These are phyloP conservation scores for Lignosus rhinocerotis DNA, from an alignment of 1,284 basidiomycete genomes.

Conservation along the genomic window DNA sequence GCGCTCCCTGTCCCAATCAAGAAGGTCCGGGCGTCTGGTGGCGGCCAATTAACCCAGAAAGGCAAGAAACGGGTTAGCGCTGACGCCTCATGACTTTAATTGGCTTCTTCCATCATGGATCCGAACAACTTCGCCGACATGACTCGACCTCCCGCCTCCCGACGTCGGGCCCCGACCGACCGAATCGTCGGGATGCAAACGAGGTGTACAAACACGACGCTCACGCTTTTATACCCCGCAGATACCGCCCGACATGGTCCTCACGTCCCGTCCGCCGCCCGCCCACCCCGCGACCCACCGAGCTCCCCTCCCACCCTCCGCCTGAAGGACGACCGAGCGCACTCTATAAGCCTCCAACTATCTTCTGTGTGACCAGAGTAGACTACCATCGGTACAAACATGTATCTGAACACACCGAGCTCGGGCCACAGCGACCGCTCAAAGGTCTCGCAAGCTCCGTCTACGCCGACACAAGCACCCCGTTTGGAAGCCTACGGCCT, in stretches of 20 bases:
- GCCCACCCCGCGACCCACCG: conserved; percentile 13
- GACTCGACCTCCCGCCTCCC: conserved; percentile 24
- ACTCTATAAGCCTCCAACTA: neutral
- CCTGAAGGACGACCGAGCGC: neutral
- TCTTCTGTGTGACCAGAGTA: neutral
- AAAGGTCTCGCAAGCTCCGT: conserved; percentile 8
- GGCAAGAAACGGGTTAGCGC: conserved; percentile 15
- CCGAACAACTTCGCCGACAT: conserved; percentile 10
- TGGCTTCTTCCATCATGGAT: conserved; percentile 19
- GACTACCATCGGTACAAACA: neutral
- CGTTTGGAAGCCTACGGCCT: conserved; percentile 11
- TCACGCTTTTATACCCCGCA: conserved; percentile 15
- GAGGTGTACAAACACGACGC: conserved; percentile 8
- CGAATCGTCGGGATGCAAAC: conserved; percentile 14
- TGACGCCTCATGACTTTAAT: neutral
- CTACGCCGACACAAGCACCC: conserved; percentile 18
- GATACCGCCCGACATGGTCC: conserved; percentile 14
- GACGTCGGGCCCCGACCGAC: conserved; percentile 14
- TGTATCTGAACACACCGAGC: conserved; percentile 18
- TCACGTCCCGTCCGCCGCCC: conserved; percentile 15
- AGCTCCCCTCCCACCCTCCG: neutral
- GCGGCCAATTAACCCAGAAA: neutral
- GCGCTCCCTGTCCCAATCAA: conserved; percentile 6
- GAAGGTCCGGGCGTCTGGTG: conserved; percentile 1
- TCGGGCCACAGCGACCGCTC: conserved; percentile 8